Base-by-base conservation (phyloP, 306 rosid genomes). In the Cyclanthera cordifolia region DNA sequence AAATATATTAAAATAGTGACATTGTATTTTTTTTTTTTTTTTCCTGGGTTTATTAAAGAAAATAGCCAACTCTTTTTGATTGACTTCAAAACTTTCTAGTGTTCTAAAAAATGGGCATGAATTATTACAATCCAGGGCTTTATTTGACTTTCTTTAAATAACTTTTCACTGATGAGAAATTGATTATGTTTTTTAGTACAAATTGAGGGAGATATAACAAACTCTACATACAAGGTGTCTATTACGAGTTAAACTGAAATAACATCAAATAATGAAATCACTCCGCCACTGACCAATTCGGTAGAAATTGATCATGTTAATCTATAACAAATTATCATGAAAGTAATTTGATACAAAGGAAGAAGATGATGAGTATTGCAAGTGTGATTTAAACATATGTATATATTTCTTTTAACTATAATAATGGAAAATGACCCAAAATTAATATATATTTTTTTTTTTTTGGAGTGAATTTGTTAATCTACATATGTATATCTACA, bases 401-500 rank as follows among this genome's bases (percentile, higher is more conserved):
- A 45, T 15, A 45, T 14, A 58, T 45, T 23, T 7, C 0, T 46
- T 46, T 66, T 45, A 16, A 19, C 21, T 65, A 23, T 65, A 4
- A 14, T 65, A 4, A 59, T 32, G 15, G 69, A 65, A 65, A 65
- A 45, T 65, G 20, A 65, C 21, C 54, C 71, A 66, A 66, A 66
- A 16, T 65, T 23, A 13, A 12, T 45, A 8, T 24, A 2, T 5
- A 5, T 2, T 3, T 43, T 11, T 6, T 39, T 39, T 41, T 1
- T 15, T 61, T 61, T 61, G 1, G 19, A 23, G 71, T 66, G 54
- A 25, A 66, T 45, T 66, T 66, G 71, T 66, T 6, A 66, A 66
- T 66, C 71, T 66, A 66, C 71, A 23, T 57, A 59, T 59, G 14
- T 32, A 32, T 66, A 66, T 66, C 71, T 47, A 66, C 71, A 47